Evolutionary conservation across 352 stramenopile species (phyloP), one percentile per base, ranked within the genome.

Genomic region (Phytopythium helicoides): DNA sequence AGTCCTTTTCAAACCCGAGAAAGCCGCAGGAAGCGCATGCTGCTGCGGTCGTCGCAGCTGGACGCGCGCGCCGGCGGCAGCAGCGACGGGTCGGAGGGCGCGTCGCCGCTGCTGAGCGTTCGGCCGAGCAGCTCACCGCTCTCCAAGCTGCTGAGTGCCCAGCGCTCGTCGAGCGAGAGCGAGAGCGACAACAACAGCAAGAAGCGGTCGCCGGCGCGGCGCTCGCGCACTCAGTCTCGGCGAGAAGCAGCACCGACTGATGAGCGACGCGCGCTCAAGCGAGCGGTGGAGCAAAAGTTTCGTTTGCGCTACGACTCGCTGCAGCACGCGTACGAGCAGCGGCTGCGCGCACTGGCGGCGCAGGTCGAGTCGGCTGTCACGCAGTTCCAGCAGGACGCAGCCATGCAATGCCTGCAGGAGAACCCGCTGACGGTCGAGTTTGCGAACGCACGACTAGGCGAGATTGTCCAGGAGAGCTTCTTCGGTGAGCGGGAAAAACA

Each of bases 391-490:
- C 61, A 64, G 46, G 82, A 92, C 62, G 54, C 76, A 41, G 73
- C 77, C 9, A 63, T 90, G 26, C 74, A 82, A 12, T 84, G 69
- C 39, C 51, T 92, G 33, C 67, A 89, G 52, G 73, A 92, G 36
- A 81, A 83, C 46, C 66, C 73, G 35, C 55, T 87, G 34, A 89
- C 79, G 23, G 60, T 58, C 49, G 82, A 92, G 55, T 92, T 82
- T 47, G 76, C 80, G 15, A 69, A 61, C 35, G 63, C 63, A 21
- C 68, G 79, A 3, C 56, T 92, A 12, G 67, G 62, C 31, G 82
- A 92, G 56, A 76, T 92, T 51, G 61, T 92, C 7, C 60, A 76
- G 16, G 77, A 90, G 54, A 81, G 69, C 22, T 89, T 92, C 56
- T 66, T 73, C 9, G 67, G 81, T 22, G 77, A 89, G 46, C 68